Base-by-base conservation (phyloP, 441 rosid species). In the Oxalis stricta region DNA sequence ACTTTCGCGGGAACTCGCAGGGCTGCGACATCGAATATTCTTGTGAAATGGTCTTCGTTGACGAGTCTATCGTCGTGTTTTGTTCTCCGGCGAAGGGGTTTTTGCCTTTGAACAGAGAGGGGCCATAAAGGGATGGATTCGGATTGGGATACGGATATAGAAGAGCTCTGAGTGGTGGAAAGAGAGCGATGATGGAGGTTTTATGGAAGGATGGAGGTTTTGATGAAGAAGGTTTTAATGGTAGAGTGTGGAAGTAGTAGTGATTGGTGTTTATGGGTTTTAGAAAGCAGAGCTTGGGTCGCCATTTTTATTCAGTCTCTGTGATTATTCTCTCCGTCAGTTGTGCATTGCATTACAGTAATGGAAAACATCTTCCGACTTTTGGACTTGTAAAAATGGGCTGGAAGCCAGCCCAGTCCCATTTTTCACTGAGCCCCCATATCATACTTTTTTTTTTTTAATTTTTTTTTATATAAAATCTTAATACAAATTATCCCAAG, bases 1-100 rank as follows among this genome's bases (percentile, higher is more conserved):
- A 68, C 77, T 44, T 58, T 73, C 3, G 91, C 67, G 2, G 94
- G 84, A 23, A 84, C 92, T 0, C 97, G 77, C 30, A 84, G 66
- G 3, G 94, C 94, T 6, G 84, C 68, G 10, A 88, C 34, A 7
- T 76, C 66, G 43, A 77, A 84, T 9, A 74, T 58, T 65, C 92
- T 60, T 16, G 79, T 59, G 75, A 84, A 89, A n/a, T 65, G 58
- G 31, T 55, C 67, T 29, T 72, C 80, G 3, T 79, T 56, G 14
- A 81, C 17, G 33, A 40, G 4, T 39, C 58, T 60, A n/a, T 48
- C 53, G 40, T 64, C 64, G 43, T 47, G 24, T 16, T 46, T 50
- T 32, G 52, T 1, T 22, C 32, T 15, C 33, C 63, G 30, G 35
- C 3, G 23, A 19, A 33, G 55, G 44, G 42, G 39, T 46, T 19